Evolutionary conservation across 768 basidiomycete species (phyloP).

Genomic region (Cantharellus anzutake): DNA sequence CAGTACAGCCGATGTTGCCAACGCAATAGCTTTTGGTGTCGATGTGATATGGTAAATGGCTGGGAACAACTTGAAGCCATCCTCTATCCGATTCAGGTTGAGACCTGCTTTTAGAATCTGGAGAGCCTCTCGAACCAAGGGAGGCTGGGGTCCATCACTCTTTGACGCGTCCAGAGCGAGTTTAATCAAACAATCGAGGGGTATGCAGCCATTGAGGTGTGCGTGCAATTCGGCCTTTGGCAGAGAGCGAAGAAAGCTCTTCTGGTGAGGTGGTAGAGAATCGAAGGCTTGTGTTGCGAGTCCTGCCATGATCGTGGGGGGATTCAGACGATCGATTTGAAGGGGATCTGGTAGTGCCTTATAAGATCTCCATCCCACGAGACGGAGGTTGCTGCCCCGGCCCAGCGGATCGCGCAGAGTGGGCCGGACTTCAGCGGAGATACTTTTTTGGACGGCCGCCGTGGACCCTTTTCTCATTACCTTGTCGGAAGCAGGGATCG

Average conservation of each 20-base stretch:
- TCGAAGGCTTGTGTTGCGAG: slow-evolving; percentile 24
- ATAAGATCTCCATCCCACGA: too few species aligned
- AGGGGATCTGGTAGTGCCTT: too few species aligned
- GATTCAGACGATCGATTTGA: too few species aligned
- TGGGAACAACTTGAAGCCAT: slow-evolving; percentile 60
- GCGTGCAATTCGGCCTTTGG: slow-evolving; percentile 79
- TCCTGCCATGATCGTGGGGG: too few species aligned
- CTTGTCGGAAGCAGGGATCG: too few species aligned
- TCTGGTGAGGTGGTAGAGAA: slow-evolving; percentile 31
- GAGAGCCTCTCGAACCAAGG: slow-evolving; percentile 26
- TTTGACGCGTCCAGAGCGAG: slow-evolving; percentile 29
- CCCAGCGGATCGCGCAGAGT: too few species aligned
- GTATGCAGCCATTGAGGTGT: slow-evolving; percentile 73
- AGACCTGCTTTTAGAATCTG: slow-evolving; percentile 22
- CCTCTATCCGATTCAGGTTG: slow-evolving; percentile 33
- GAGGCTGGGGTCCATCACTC: background rate
- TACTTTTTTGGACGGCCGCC: too few species aligned
- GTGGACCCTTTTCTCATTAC: too few species aligned
- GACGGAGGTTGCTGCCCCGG: too few species aligned
- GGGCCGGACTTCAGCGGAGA: too few species aligned
- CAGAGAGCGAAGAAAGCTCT: slow-evolving; percentile 38
- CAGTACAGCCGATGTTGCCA: slow-evolving; percentile 47
- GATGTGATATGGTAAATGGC: slow-evolving; percentile 64
- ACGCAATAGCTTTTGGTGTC: slow-evolving; percentile 31
- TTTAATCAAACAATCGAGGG: slow-evolving; percentile 38